Conservation (phyloP, 75 land plant species). For the Isoetes taiwanensis region DNA sequence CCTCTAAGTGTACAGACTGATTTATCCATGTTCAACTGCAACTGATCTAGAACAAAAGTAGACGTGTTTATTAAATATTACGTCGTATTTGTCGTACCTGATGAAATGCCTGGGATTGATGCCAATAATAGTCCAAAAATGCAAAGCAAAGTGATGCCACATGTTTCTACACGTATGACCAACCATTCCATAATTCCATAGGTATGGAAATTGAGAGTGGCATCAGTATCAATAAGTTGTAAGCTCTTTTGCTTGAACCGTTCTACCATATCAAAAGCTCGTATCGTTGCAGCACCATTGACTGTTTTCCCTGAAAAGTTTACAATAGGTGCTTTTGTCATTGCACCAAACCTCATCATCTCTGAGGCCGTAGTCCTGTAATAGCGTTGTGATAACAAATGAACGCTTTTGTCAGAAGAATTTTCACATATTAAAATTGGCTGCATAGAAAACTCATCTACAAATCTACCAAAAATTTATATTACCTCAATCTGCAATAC, state of each 20-base stretch:
- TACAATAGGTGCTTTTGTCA: conserved; percentile 45
- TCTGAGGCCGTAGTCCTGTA: conserved; percentile 53
- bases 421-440: background rate
- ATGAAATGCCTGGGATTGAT: conserved; percentile 19
- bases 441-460: background rate
- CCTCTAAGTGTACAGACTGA: no score
- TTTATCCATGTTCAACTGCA: background rate
- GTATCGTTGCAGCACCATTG: conserved; percentile 61
- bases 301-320: conserved; percentile 57
- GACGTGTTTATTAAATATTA: no score
- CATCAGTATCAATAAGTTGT: conserved; percentile 44
- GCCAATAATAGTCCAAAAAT: conserved; percentile 40
- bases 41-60: background rate
- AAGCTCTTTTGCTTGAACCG: conserved; percentile 35
- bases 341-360: conserved; percentile 64
- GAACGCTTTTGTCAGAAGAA: background rate
- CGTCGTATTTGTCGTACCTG: background rate
- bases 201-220: conserved; percentile 44
- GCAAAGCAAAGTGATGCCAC: conserved; percentile 37
- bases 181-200: conserved; percentile 66
- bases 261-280: conserved; percentile 60
- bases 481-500: conserved; percentile 49
- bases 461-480: background rate
- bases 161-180: conserved; percentile 44
- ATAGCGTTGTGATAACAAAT: conserved; percentile 26